Percentiles rank a stretch among this genome's conserved stretches.
phyloP scores from a whole-genome alignment of 2,329 filamentous ascomycete species.

The Mariannaea elegans region DNA sequence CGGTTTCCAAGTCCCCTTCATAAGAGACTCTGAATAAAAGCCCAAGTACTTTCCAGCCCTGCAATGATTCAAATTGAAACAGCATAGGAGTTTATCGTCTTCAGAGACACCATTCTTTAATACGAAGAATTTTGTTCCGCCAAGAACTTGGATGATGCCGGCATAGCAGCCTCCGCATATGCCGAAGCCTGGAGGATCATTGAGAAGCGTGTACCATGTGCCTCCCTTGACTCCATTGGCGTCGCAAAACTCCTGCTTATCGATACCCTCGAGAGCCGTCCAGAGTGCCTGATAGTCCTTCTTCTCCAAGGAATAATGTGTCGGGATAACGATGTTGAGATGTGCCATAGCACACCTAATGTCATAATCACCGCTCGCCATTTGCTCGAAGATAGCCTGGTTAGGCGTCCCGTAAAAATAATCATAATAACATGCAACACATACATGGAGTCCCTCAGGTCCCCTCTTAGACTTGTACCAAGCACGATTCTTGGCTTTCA shows the following conservation, averaged over 20 bases:
- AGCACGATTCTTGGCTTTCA: constrained; percentile 33
- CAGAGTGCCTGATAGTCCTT: constrained; percentile 48
- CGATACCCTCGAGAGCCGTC: constrained; percentile 39
- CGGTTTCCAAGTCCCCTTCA: constrained; percentile 34
- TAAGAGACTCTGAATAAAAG: constrained; percentile 40
- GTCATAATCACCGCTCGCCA: constrained; percentile 31
- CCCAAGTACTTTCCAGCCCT: constrained; percentile 38
- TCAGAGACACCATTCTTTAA: constrained; percentile 28
- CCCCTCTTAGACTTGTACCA: constrained; percentile 46
- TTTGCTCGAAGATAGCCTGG: constrained; percentile 32
- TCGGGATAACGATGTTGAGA: constrained; percentile 43
- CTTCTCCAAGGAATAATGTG: constrained; percentile 40
- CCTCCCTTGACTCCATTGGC: constrained; percentile 41
- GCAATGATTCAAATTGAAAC: constrained; percentile 45
- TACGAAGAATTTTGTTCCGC: constrained; percentile 43
- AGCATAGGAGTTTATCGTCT: constrained; percentile 41
- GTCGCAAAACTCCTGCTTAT: constrained; percentile 43
- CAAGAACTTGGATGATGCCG: constrained; percentile 43
- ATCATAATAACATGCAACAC: constrained; percentile 50
- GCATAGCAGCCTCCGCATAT: constrained; percentile 50
- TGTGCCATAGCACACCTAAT: constrained; percentile 43
- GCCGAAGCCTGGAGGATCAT: constrained; percentile 43
- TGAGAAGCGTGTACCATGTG: constrained; percentile 47
- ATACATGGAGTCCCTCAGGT: constrained; percentile 43
- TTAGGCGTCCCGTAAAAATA: constrained; percentile 44